phyloP scores from a whole-genome alignment of 306 rosid genomes.

The Cercis canadensis region DNA sequence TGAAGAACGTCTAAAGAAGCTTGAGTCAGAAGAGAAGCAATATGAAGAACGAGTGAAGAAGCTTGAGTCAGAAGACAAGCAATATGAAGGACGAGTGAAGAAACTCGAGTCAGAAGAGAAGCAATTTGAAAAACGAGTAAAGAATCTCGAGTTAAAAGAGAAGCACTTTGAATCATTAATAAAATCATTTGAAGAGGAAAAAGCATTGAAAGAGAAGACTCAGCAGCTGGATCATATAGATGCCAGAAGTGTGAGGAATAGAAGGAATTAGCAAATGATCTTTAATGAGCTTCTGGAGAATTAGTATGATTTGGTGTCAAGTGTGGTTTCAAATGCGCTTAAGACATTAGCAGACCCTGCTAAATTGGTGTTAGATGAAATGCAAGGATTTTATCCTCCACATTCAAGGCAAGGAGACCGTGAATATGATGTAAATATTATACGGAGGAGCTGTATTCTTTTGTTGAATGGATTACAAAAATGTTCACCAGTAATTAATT shows the following conservation, averaged over 20 bases:
- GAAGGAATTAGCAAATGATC: slow-evolving; percentile 39
- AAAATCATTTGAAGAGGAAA: slow-evolving; percentile 27
- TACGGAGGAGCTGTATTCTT: slow-evolving; percentile 48
- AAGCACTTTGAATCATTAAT: slow-evolving; percentile 23
- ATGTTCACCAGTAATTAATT: slow-evolving; percentile 42
- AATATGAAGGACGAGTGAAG: too few relatives aligned
- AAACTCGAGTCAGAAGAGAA: too few relatives aligned
- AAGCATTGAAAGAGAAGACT: slow-evolving; percentile 30
- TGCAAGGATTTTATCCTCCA: slow-evolving; percentile 51
- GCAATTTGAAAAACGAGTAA: too few relatives aligned
- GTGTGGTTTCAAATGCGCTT: slow-evolving; percentile 38
- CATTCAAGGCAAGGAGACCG: slow-evolving; percentile 10
- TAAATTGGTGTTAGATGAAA: slow-evolving; percentile 52
- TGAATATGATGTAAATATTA: slow-evolving; percentile 37
- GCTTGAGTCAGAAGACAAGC: too few relatives aligned
- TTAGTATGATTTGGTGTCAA: slow-evolving; percentile 34
- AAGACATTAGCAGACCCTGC: slow-evolving; percentile 43
- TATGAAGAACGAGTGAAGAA: slow-evolving; percentile 33
- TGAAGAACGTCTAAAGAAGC: slow-evolving; percentile 32
- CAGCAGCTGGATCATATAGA: slow-evolving; percentile 20
- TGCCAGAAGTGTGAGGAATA: slow-evolving; percentile 25
- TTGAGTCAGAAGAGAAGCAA: slow-evolving; percentile 40
- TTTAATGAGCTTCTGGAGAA: slow-evolving; percentile 43
- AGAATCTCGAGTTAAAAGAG: too few relatives aligned
- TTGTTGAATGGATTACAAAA: slow-evolving; percentile 49